Percentiles rank a stretch among this genome's conserved stretches.
These are phyloP conservation scores for Camillea tinctor DNA, from an alignment of 2,329 filamentous ascomycete genomes.

Conservation along the genomic window DNA sequence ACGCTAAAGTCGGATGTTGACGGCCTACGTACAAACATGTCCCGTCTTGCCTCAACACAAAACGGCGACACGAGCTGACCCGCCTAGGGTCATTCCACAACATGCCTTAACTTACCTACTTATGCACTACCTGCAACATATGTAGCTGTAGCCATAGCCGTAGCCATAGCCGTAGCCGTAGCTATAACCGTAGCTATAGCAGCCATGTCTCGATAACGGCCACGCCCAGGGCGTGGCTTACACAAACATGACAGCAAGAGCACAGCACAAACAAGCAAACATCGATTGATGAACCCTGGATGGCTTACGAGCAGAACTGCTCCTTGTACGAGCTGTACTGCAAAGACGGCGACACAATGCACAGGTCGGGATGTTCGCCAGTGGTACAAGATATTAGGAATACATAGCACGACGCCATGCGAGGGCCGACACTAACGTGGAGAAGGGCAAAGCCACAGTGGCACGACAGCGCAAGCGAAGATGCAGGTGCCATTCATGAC, in stretches of 20 bases:
- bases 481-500: not conserved
- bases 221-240: not conserved
- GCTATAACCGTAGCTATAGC: not conserved
- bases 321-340: not conserved
- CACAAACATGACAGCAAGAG: not conserved
- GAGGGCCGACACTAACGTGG: constrained; percentile 1
- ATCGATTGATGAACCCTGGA: not conserved
- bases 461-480: constrained; percentile 21
- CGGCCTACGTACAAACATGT: not conserved
- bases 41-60: not conserved
- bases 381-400: constrained; percentile 12
- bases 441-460: constrained; percentile 15
- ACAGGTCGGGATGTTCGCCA: constrained; percentile 18
- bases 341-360: not conserved
- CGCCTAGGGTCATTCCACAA: not conserved
- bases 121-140: not conserved
- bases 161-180: too few relatives aligned
- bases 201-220: not conserved
- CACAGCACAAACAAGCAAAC: not conserved
- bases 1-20: not conserved
- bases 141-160: too few relatives aligned
- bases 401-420: constrained; percentile 5
- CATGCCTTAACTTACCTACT: not conserved
- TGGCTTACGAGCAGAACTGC: not conserved
- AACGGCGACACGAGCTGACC: not conserved